Percentiles rank a stretch among this genome's conserved stretches.
These are phyloP conservation scores for Monosporascus ibericus DNA, from an alignment of 2,329 filamentous ascomycete genomes.

Conservation along the genomic window DNA sequence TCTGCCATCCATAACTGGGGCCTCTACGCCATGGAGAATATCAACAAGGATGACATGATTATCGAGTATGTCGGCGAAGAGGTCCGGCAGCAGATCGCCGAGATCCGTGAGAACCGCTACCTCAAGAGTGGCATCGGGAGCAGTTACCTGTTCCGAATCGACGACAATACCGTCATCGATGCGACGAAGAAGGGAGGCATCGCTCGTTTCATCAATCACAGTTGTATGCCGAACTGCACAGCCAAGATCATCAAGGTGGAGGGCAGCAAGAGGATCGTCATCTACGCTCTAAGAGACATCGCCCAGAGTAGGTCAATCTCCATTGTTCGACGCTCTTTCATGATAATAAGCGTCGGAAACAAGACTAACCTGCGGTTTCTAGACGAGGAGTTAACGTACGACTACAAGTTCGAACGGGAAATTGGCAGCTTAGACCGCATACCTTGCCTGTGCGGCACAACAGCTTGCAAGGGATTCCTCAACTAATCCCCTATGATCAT, in stretches of 20 bases:
- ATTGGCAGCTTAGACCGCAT: conserved; percentile 92
- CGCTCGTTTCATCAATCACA: conserved; percentile 97
- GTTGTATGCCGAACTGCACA: conserved; percentile 96
- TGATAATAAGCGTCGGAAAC: neutral
- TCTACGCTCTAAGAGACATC: conserved; percentile 95
- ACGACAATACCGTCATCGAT: conserved; percentile 95
- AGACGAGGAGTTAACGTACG: conserved; percentile 99
- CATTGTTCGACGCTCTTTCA: conserved; percentile 7
- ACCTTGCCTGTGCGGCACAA: conserved; percentile 91
- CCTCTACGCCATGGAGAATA: conserved; percentile 95
- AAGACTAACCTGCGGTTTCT: conserved; percentile 8
- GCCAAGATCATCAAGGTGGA: conserved; percentile 99
- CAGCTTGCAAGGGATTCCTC: conserved; percentile 97
- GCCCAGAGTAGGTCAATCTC: conserved; percentile 69
- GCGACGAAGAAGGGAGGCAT: conserved; percentile 98
- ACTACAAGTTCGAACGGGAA: conserved; percentile 99
- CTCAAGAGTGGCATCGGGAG: conserved; percentile 95
- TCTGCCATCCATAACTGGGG: conserved; percentile 99
- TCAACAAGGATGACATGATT: conserved; percentile 97
- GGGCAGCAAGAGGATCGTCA: conserved; percentile 96
- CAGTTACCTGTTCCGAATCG: conserved; percentile 96
- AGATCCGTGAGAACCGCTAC: conserved; percentile 87
- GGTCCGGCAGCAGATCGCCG: conserved; percentile 94
- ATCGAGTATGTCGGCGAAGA: conserved; percentile 99
- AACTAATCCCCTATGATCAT: conserved; percentile 55